Evolutionary conservation across 805 yeast species (phyloP), one percentile per base, ranked within the genome.

Genomic region (Cyberlindnera meyerae): DNA sequence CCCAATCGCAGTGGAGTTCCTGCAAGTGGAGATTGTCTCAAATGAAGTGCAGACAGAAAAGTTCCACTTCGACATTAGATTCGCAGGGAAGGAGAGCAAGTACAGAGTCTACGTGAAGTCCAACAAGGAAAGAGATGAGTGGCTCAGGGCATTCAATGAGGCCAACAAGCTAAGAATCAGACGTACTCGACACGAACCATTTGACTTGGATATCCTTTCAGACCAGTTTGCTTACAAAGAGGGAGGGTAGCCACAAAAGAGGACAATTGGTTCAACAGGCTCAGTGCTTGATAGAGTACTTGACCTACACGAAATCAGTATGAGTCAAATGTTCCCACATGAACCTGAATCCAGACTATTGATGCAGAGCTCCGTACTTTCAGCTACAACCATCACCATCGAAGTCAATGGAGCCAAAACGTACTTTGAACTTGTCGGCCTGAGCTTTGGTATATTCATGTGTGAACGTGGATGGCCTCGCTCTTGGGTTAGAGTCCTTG

Each of bases 181-280:
- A 34, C 61, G 59, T 24, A 54, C 58, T 14, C 66, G 58, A 21
- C 54, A 68, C 2, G 82, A 74, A 40, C 81, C 85, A 0, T 79
- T 79, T 52, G 51, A 63, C 8, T 51, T 82, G 27, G 60, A 63
- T 24, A 66, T 74, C 6, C 51, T 85, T 6, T 64, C 81, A 6
- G 82, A 78, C 47, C 65, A 71, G 18, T 85, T 84, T 58, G 80
- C 78, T 2, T 82, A 79, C 55, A 82, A 76, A n/a, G 71, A 66
- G 4, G 61, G 67, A 7, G 72, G 68, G 27, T 64, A 69, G 15
- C 68, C 78, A 1, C 54, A 55, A 3, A 77, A 71, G 49, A 36
- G 82, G 27, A 82, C 80, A 5, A 55, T 74, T 1, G 66, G 73
- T 36, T 70, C 75, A 0, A 62, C 68, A 15, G 65, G 69, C 13